Evolutionary conservation across 75 land plant genomes (phyloP), one percentile per base, ranked within the genome.

Genomic region (Pinus taeda): DNA sequence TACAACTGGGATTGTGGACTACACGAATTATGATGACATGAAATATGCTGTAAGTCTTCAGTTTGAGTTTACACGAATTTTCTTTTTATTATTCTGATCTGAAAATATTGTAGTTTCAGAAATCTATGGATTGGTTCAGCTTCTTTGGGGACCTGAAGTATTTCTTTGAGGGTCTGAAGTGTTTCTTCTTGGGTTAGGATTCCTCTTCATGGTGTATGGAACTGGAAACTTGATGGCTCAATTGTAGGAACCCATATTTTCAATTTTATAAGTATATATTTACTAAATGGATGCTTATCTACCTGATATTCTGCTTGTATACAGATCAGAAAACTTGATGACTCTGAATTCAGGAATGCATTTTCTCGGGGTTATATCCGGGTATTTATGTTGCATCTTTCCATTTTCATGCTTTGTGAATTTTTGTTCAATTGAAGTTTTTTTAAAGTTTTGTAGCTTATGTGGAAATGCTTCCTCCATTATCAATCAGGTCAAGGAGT

Each of bases 11-110:
- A 86, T 92, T 81, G 93, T 92, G 67, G 95, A 92, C 73, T 92
- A 90, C 83, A 88, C 95, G 6, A 92, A 88, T 81, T 86, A 88
- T 75, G 93, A 90, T 65, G 95, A 92, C 80, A 89, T 92, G 94
- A 92, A 83, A 77, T 81, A 89, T 83, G 94, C 94, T 55, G 94
- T 92, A 78, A 75, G 90, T 76, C 17, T 37, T 67, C 49, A 12
- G 49, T 33, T 57, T 22, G 15, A 14, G 26, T 20, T 22, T 12
- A n/a, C 18, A 8, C 13, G 12, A 21, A 21, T 76, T 18, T 42
- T 3, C 20, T 66, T 12, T 59, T 36, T 33, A 37, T 78, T 77
- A 4, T 64, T 76, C 39, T 9, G 18, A 37, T 56, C 58, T 42
- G 75, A 18, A 29, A 33, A 20, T 42, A 26, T 4, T 57, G 15